phyloP scores from a whole-genome alignment of 164 flowering plant species.

The Annona cherimola region DNA sequence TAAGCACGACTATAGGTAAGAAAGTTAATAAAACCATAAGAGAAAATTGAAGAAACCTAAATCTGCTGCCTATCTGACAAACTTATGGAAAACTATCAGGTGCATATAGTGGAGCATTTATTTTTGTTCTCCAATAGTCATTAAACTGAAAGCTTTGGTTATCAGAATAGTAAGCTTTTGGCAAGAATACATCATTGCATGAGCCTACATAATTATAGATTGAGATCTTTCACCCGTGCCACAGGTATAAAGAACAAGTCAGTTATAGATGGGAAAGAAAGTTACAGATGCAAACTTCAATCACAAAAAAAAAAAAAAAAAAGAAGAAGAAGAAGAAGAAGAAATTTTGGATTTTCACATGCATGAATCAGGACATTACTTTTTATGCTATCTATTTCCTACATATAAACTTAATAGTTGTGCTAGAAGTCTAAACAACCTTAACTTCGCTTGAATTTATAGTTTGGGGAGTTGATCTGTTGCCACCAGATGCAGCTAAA shows the following conservation, averaged over 20 bases:
- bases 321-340: background rate
- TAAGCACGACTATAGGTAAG: background rate
- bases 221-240: background rate
- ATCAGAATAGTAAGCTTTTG: background rate
- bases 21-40: background rate
- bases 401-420: conserved; percentile 1
- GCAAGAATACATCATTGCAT: background rate
- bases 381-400: background rate
- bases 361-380: background rate
- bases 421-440: background rate
- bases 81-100: too few species aligned
- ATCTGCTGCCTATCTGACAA: background rate
- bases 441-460: conserved; percentile 7
- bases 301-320: background rate
- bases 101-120: too few species aligned
- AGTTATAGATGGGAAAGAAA: background rate
- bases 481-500: conserved; percentile 8
- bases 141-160: background rate
- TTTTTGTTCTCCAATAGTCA: too few species aligned
- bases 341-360: background rate
- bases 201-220: background rate
- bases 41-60: background rate
- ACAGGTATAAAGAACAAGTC: background rate
- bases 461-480: conserved; percentile 10
- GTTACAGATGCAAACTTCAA: background rate